Conservation (phyloP, 1,284 basidiomycete genomes). For the Rhodotorula sp. region DNA sequence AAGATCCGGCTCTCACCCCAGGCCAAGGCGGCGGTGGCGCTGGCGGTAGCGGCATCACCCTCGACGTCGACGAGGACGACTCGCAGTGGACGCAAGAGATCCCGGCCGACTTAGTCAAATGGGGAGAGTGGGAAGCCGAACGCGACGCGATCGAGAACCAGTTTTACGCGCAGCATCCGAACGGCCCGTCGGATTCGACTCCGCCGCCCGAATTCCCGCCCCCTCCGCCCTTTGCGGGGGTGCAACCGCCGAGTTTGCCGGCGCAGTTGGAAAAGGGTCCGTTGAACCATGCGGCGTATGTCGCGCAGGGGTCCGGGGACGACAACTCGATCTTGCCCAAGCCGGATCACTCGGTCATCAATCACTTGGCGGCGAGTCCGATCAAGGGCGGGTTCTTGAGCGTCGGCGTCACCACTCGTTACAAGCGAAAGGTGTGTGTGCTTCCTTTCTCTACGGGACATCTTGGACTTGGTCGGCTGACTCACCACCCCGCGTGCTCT, state of each 20-base stretch:
- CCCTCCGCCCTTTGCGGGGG: slow-evolving; percentile 42
- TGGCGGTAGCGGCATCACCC: neutral
- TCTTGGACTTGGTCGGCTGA: neutral
- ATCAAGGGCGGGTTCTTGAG: slow-evolving; percentile 92
- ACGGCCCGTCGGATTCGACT: slow-evolving; percentile 4
- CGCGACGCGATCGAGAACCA: slow-evolving; percentile 42
- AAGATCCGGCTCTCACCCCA: neutral
- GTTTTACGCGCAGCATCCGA: slow-evolving; percentile 28
- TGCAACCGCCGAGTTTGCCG: slow-evolving; percentile 77
- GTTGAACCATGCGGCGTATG: slow-evolving; percentile 60
- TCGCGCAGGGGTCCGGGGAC: slow-evolving; percentile 59
- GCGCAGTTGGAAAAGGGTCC: slow-evolving; percentile 92
- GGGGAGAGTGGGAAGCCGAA: slow-evolving; percentile 42
- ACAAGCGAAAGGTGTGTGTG: slow-evolving; percentile 75
- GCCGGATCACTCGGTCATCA: slow-evolving; percentile 89
- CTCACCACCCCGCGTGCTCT: neutral
- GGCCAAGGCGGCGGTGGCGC: neutral
- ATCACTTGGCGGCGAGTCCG: slow-evolving; percentile 92
- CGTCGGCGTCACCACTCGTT: slow-evolving; percentile 88
- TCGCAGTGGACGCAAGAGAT: slow-evolving; percentile 50
- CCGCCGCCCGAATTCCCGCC: slow-evolving; percentile 27
- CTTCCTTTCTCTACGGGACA: too few relatives aligned
- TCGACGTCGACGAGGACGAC: slow-evolving; percentile 20
- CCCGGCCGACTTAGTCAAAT: slow-evolving; percentile 47
- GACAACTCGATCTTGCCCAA: slow-evolving; percentile 91